A percentile compares a stretch with the other conserved stretches of the same genome.
Evolutionary conservation across 192 early-diverging fungal species (phyloP).

Genomic region (Polychytrium aggregatum): DNA sequence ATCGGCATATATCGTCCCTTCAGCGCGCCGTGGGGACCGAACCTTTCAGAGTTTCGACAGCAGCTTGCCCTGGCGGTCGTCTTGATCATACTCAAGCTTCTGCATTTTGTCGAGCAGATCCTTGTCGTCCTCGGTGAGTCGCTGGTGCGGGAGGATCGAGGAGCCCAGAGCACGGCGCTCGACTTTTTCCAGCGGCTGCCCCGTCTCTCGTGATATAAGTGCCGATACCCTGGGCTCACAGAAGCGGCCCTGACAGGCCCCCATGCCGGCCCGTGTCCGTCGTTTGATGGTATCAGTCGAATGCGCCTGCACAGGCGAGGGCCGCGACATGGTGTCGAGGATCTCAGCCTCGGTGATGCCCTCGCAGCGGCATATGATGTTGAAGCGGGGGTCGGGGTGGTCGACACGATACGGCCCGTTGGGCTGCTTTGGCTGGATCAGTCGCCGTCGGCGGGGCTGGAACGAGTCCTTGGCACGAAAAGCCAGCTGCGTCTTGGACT

Average conservation of each 20-base stretch:
- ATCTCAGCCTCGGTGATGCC: constrained; percentile 33
- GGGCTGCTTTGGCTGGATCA: too few species aligned
- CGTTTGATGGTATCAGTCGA: constrained; percentile 32
- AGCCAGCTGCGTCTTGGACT: neutral
- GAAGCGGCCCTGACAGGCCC: constrained; percentile 32
- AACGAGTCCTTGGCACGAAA: constrained; percentile 7
- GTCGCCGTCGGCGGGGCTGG: constrained; percentile 16
- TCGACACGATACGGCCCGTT: too few species aligned
- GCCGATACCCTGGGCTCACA: constrained; percentile 28
- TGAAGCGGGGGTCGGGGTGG: constrained; percentile 20
- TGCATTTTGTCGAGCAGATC: too few species aligned
- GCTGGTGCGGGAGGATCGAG: constrained; percentile 27
- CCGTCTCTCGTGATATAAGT: constrained; percentile 25
- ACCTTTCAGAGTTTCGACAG: too few species aligned
- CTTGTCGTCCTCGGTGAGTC: constrained; percentile 26
- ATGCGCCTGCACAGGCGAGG: constrained; percentile 11
- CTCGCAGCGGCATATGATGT: constrained; percentile 41
- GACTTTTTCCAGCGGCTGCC: constrained; percentile 18
- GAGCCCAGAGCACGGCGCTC: constrained; percentile 18
- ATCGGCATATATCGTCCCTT: too few species aligned
- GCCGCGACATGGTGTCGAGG: constrained; percentile 29
- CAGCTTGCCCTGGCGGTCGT: too few species aligned
- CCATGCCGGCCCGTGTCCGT: constrained; percentile 36
- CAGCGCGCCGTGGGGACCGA: too few species aligned
- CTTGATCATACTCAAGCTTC: too few species aligned